Conservation (phyloP, 1,139 yeast genomes). For the Candida sojae region DNA sequence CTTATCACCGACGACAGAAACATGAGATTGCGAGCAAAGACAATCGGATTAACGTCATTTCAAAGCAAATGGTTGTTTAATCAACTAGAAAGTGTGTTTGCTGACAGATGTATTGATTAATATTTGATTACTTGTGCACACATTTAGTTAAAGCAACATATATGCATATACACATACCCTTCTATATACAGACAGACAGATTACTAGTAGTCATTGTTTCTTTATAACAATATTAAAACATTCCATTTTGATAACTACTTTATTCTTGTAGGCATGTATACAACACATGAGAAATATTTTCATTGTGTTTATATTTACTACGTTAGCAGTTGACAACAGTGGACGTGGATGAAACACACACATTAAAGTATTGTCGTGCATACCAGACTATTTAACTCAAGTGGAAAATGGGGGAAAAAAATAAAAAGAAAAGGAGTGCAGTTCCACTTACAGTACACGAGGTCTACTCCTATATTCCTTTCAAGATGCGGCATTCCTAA, state of each 20-base stretch:
- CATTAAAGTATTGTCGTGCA: too few species aligned
- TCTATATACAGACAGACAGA: neutral
- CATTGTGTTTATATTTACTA: neutral
- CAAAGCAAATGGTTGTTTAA: slow-evolving; percentile 64
- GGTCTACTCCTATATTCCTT: neutral
- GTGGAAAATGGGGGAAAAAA: neutral
- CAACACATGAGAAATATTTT: too few species aligned
- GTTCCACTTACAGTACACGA: neutral
- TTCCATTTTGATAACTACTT: neutral
- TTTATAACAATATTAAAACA: neutral
- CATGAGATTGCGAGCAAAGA: slow-evolving; percentile 66
- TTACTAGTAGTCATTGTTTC: neutral
- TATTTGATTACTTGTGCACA: neutral
- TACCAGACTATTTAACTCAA: too few species aligned
- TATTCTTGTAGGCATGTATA: neutral
- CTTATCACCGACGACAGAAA: slow-evolving; percentile 73
- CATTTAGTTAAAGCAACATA: neutral
- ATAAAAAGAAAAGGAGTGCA: neutral
- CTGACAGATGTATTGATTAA: slow-evolving; percentile 44
- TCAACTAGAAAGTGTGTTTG: slow-evolving; percentile 46
- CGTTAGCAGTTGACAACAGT: neutral
- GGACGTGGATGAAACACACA: too few species aligned
- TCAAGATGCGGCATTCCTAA: neutral
- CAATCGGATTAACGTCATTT: slow-evolving; percentile 57
- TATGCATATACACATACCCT: slow-evolving; percentile 1